Evolutionary conservation across 73 alveolate species (phyloP).

Genomic region (Paramecium primaurelia): DNA sequence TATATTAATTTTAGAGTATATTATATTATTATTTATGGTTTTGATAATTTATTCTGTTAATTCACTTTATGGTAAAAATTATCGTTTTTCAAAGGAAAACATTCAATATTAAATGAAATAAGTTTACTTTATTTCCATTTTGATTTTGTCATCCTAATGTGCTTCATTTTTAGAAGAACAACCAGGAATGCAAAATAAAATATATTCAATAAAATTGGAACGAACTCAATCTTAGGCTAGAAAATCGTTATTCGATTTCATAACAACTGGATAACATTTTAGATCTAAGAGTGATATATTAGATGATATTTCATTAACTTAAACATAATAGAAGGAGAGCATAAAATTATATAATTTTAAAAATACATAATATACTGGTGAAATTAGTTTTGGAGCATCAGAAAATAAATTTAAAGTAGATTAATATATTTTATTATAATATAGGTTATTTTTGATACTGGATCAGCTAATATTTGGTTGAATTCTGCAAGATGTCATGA

Average conservation of each 20-base stretch:
- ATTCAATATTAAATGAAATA: neutral
- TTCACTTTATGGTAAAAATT: neutral
- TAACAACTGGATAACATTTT: neutral
- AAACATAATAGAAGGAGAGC: neutral
- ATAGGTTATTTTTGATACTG: conserved; percentile 84
- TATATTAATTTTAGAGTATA: neutral
- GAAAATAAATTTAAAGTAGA: neutral
- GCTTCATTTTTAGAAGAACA: neutral
- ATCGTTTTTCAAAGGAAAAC: neutral
- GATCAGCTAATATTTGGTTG: conserved; percentile 73
- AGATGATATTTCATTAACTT: neutral
- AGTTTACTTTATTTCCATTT: neutral
- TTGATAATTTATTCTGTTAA: neutral
- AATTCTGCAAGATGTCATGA: conserved; percentile 67
- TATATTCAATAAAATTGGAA: neutral
- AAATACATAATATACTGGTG: conserved; percentile 17
- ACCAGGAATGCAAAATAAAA: neutral
- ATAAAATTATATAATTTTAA: neutral
- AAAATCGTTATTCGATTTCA: neutral
- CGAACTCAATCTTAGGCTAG: neutral
- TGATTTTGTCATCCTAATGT: neutral
- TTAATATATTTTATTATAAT: neutral
- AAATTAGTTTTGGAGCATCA: neutral
- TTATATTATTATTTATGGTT: neutral
- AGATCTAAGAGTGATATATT: neutral